These are phyloP conservation scores for Yarrowia sp. DNA, from an alignment of 805 yeast species.

Conservation along the genomic window DNA sequence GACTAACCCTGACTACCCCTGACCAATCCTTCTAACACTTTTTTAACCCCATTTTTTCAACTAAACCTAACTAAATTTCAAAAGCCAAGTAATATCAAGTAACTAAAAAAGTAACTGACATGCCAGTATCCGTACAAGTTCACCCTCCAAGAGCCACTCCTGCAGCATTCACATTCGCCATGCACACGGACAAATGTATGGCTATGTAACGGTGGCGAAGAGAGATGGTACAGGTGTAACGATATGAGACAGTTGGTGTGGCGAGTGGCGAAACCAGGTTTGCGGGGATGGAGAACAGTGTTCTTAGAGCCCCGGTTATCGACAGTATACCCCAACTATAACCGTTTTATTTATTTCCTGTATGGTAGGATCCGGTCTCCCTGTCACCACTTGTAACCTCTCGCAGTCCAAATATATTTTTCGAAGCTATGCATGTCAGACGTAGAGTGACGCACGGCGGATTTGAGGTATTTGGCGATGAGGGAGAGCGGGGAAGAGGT, in stretches of 20 bases:
- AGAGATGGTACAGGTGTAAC: not conserved
- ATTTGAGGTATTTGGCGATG: not conserved
- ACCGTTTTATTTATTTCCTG: too few species aligned
- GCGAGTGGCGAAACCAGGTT: too few species aligned
- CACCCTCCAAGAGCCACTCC: not conserved
- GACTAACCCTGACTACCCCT: too few species aligned
- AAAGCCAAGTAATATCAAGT: too few species aligned
- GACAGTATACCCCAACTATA: too few species aligned
- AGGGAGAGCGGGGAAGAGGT: not conserved
- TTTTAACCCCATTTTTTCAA: too few species aligned
- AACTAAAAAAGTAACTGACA: too few species aligned
- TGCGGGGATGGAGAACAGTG: too few species aligned
- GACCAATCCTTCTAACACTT: too few species aligned
- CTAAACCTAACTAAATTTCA: too few species aligned
- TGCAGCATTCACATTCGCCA: not conserved
- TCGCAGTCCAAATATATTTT: conserved; percentile 8
- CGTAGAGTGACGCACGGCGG: conserved; percentile 26
- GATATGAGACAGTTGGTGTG: not conserved
- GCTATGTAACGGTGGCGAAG: not conserved
- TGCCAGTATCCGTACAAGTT: too few species aligned
- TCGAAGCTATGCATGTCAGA: not conserved
- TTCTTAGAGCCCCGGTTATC: too few species aligned
- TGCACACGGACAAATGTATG: not conserved
- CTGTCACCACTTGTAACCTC: not conserved
- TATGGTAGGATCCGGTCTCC: not conserved